Base-by-base conservation (phyloP, 768 basidiomycete species). In the Heimioporus sp. region DNA sequence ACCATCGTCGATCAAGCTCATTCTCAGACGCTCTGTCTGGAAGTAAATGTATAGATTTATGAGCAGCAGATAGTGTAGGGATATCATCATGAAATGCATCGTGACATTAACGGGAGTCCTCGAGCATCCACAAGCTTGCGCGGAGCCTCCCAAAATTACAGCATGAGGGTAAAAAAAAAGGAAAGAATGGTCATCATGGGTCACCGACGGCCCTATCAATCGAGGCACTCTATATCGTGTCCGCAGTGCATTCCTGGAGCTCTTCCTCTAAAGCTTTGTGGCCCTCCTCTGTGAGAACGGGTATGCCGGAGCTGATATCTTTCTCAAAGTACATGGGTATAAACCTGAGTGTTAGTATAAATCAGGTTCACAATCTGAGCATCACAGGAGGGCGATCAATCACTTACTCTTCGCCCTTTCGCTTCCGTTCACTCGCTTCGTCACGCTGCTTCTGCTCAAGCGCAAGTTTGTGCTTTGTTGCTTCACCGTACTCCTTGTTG, bases 391-490 rank as follows among this genome's bases (percentile, higher is more conserved):
- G 13, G 3, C n/a, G 11, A 30, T 30, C 2, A 34, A 46, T 49
- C 10, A 87, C 91, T 75, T 63, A 96, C 91, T 81, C 78, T 30
- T 81, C 68, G 16, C 87, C 90, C 51, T 82, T 87, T 67, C 78
- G 80, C 76, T 92, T 95, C 71, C 92, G 77, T 67, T 92, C 90
- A 11, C 86, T 88, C 7, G 93, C 90, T 31, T 84, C 80, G 53
- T 98, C 94, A 46, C 97, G 75, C 76, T 98, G 97, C 64, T 67
- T 81, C 79, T 98, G 96, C 73, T 99, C 97, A 50, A 99, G 96
- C 5, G 70, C 70, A 47, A 93, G 81, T 77, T 99, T 99, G 74
- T 88, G 82, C 75, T 79, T 89, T 51, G 92, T 98, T 47, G 97
- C 97, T 38, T 95, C 92, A 20, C 81, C 78, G 71, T 81, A 99